Evolutionary conservation across 2,329 filamentous ascomycete genomes (phyloP).

Genomic region (Cytospora paraplurivora): DNA sequence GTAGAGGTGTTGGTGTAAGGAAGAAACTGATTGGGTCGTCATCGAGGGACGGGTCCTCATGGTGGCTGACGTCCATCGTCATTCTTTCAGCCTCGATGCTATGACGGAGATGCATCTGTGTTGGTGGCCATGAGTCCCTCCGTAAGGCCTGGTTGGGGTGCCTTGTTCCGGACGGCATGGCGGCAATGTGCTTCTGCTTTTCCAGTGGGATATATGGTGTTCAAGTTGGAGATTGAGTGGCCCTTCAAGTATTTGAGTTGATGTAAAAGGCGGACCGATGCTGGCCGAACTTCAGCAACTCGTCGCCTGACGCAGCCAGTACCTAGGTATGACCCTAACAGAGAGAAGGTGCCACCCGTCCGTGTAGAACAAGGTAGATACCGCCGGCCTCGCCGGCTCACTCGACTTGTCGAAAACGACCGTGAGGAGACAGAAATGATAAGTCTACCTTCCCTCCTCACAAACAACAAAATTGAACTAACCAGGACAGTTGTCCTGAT

Average conservation of each 20-base stretch:
- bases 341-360: conserved; percentile 20
- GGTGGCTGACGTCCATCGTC: conserved; percentile 47
- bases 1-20: conserved; percentile 51
- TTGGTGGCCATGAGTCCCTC: conserved; percentile 55
- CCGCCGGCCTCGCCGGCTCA: conserved; percentile 39
- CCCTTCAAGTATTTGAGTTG: conserved; percentile 13
- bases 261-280: neutral
- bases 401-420: conserved; percentile 28
- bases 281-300: conserved; percentile 6
- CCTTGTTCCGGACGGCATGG: conserved; percentile 19
- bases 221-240: neutral
- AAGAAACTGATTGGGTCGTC: conserved; percentile 60
- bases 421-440: conserved; percentile 27
- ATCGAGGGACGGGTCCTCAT: conserved; percentile 40
- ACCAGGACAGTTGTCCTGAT: conserved; percentile 1
- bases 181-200: neutral
- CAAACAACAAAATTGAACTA: neutral
- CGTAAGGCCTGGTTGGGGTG: conserved; percentile 30
- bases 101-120: conserved; percentile 50
- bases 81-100: conserved; percentile 46
- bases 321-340: conserved; percentile 15
- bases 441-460: conserved; percentile 23
- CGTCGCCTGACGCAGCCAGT: conserved; percentile 17
- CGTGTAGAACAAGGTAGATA: conserved; percentile 26
- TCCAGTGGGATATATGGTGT: neutral